These are phyloP conservation scores for Diaporthe citrichinensis DNA, from an alignment of 2,329 filamentous ascomycete species.

Conservation along the genomic window DNA sequence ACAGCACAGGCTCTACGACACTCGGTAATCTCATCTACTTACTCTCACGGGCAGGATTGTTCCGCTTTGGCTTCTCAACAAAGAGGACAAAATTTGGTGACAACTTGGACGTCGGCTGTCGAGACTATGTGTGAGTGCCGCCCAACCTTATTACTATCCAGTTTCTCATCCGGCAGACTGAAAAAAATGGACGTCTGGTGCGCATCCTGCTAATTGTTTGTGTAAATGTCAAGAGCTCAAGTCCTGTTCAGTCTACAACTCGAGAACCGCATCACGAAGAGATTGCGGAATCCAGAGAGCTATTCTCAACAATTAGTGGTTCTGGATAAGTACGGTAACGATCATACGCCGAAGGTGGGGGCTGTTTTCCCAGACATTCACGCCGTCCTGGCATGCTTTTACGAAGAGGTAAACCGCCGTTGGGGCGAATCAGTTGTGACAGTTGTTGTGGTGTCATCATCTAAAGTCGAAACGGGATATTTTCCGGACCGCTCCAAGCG, in stretches of 20 bases:
- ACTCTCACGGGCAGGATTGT: not conserved
- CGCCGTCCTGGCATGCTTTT: not conserved
- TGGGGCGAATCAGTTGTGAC: rapidly evolving
- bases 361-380: not conserved
- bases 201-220: not conserved
- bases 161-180: not conserved
- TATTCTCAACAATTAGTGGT: not conserved
- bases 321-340: no score
- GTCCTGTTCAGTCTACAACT: not conserved
- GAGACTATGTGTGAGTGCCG: not conserved
- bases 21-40: not conserved
- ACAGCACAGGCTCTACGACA: not conserved
- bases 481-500: not conserved
- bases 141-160: no score
- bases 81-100: not conserved
- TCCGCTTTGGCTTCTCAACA: not conserved
- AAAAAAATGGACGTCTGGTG: not conserved
- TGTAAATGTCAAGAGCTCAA: not conserved
- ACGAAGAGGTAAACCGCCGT: not conserved
- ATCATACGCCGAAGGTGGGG: no score
- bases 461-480: not conserved
- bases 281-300: no score
- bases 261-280: not conserved
- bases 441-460: not conserved
- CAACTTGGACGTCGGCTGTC: not conserved